Conservation (phyloP, 2,329 filamentous ascomycete genomes). For the Aspergillus aculeatinus region DNA sequence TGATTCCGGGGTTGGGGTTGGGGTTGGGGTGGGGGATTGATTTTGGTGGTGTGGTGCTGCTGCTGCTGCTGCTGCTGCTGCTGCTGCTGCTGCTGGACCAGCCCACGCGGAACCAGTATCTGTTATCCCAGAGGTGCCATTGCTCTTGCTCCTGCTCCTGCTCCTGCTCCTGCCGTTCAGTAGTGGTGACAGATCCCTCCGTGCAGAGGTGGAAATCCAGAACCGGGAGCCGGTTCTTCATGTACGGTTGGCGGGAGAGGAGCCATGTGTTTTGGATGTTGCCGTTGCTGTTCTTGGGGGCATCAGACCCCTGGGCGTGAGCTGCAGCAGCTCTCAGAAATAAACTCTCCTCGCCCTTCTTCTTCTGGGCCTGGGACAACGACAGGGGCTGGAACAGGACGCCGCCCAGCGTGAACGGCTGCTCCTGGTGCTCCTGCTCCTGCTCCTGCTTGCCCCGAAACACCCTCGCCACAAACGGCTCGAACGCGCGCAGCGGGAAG, state of each 20-base stretch:
- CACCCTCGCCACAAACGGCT: slow-evolving; percentile 40
- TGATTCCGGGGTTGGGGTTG: background rate
- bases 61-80: slow-evolving; percentile 24
- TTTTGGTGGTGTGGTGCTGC: background rate
- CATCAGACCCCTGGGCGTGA: no score
- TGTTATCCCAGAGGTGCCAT: slow-evolving; percentile 54
- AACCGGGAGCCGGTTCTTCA: slow-evolving; percentile 26
- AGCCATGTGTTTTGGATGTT: slow-evolving; percentile 34
- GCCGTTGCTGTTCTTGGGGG: background rate
- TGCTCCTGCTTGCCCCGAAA: slow-evolving; percentile 30
- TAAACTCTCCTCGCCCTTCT: no score
- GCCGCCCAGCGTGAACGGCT: slow-evolving; percentile 51
- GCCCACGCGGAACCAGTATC: slow-evolving; percentile 55
- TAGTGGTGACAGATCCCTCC: no score
- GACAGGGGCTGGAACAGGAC: slow-evolving; percentile 48
- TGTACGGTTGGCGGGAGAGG: slow-evolving; percentile 40
- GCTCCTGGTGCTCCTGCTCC: background rate
- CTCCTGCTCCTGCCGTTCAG: no score
- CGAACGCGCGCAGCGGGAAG: slow-evolving; percentile 46
- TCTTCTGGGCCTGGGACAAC: slow-evolving; percentile 3
- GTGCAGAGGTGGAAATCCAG: slow-evolving; percentile 11
- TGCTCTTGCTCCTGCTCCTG: background rate
- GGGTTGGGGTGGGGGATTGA: background rate
- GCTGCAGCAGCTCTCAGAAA: no score
- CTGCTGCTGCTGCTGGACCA: slow-evolving; percentile 23